Evolutionary conservation across 1,139 yeast species (phyloP).

Genomic region (Blastobotrys arbuscula): DNA sequence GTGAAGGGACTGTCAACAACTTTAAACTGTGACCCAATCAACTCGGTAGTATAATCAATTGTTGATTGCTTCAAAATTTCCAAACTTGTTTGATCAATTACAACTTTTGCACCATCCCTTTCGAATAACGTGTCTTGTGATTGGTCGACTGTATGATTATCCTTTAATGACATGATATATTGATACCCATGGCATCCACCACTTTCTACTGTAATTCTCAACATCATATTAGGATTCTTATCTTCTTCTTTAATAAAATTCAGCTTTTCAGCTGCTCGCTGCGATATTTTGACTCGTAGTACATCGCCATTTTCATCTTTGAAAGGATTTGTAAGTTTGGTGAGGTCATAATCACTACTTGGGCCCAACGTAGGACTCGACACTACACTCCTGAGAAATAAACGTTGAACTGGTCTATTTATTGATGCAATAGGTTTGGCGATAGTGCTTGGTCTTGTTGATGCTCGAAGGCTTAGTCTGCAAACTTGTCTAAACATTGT

Average conservation of each 20-base stretch:
- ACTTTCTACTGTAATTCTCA: conserved; percentile 80
- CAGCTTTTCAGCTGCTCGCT: conserved; percentile 50
- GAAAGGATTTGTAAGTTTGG: conserved; percentile 30
- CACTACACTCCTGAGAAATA: conserved; percentile 1
- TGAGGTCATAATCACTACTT: conserved; percentile 17
- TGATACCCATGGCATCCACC: conserved; percentile 99
- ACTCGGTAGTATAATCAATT: conserved; percentile 83
- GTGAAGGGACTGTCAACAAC: conserved; percentile 87
- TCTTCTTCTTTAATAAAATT: conserved; percentile 54
- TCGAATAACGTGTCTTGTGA: conserved; percentile 52
- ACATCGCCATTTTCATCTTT: conserved; percentile 31
- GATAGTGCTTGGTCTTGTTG: neutral
- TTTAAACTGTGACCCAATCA: conserved; percentile 92
- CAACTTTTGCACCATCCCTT: conserved; percentile 62
- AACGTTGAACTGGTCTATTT: neutral
- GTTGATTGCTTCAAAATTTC: conserved; percentile 81
- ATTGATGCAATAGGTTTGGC: neutral
- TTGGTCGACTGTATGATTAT: conserved; percentile 39
- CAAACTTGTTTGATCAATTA: conserved; percentile 75
- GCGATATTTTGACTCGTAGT: conserved; percentile 38
- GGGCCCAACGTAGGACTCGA: conserved; percentile 20
- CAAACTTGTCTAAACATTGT: neutral
- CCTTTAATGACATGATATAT: conserved; percentile 64
- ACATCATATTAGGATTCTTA: conserved; percentile 52
- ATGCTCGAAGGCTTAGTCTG: neutral